phyloP scores from a whole-genome alignment of 495 filamentous ascomycete species.

The Aspergillus conjunctus region DNA sequence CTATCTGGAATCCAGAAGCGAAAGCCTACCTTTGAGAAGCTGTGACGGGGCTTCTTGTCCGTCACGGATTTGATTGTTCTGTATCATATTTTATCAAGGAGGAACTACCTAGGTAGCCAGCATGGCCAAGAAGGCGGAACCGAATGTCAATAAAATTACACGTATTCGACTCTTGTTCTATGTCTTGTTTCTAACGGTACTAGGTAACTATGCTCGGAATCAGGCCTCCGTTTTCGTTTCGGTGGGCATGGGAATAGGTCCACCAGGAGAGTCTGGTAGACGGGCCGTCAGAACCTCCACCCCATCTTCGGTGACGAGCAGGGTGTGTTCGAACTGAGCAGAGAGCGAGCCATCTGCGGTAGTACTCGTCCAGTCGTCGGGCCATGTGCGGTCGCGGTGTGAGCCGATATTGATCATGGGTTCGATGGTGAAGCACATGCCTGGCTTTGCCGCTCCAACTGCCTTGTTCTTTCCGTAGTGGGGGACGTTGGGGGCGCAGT shows the following conservation, averaged over 20 bases:
- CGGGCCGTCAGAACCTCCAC: conserved; percentile 93
- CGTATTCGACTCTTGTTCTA: neutral
- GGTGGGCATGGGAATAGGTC: conserved; percentile 69
- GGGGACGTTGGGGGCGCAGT: conserved; percentile 80
- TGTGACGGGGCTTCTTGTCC: conserved; percentile 49
- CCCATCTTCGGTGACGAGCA: conserved; percentile 89
- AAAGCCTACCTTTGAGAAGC: conserved; percentile 83
- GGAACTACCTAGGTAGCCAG: neutral
- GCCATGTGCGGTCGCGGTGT: conserved; percentile 82
- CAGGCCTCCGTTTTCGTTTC: neutral
- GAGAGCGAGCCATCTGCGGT: conserved; percentile 80
- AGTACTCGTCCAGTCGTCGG: conserved; percentile 87
- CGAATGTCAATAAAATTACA: neutral
- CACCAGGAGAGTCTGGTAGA: conserved; percentile 78
- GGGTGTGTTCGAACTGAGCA: conserved; percentile 93
- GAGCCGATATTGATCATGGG: conserved; percentile 87
- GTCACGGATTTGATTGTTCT: neutral
- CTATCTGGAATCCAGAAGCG: conserved; percentile 75
- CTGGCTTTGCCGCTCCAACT: conserved; percentile 79
- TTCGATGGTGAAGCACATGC: conserved; percentile 94
- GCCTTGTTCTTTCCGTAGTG: conserved; percentile 93
- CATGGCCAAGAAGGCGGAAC: neutral
- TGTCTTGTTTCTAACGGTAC: too few species aligned
- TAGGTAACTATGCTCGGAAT: neutral
- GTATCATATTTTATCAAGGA: neutral